These are phyloP conservation scores for Phytopythium montanum DNA, from an alignment of 352 stramenopile genomes.

Conservation along the genomic window DNA sequence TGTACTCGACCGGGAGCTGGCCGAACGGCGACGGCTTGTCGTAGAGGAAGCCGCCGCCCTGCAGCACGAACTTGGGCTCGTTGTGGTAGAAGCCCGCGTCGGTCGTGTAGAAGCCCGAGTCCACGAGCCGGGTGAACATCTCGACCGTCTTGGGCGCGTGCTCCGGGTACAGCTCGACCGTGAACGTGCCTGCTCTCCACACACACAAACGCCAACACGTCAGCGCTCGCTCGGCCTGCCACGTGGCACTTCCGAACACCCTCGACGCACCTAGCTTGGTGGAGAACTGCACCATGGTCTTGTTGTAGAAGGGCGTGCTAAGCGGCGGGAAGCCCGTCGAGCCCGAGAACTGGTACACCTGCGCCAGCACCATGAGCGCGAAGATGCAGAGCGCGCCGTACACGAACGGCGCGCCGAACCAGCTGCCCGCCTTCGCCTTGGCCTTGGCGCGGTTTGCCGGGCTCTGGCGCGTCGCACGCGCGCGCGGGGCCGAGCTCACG, in stretches of 20 bases:
- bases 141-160: constrained; percentile 73
- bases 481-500: neutral
- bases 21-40: constrained; percentile 63
- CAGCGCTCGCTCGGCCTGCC: neutral
- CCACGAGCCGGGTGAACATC: constrained; percentile 66
- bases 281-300: constrained; percentile 77
- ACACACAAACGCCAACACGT: neutral
- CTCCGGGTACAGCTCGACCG: constrained; percentile 72
- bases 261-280: constrained; percentile 60
- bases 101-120: constrained; percentile 59
- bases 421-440: constrained; percentile 10
- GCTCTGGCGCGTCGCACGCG: neutral
- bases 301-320: constrained; percentile 64
- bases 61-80: constrained; percentile 74
- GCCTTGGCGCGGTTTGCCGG: constrained; percentile 4
- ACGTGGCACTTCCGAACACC: neutral
- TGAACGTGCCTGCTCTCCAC: constrained; percentile 46
- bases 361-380: constrained; percentile 48
- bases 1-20: constrained; percentile 79
- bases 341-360: constrained; percentile 66
- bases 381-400: constrained; percentile 49
- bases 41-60: constrained; percentile 71
- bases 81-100: constrained; percentile 85
- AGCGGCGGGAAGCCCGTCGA: constrained; percentile 36
- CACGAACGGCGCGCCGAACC: constrained; percentile 38